Evolutionary conservation across 2,329 filamentous ascomycete genomes (phyloP), one percentile per base, ranked within the genome.

Genomic region (Ophiostoma quercus): DNA sequence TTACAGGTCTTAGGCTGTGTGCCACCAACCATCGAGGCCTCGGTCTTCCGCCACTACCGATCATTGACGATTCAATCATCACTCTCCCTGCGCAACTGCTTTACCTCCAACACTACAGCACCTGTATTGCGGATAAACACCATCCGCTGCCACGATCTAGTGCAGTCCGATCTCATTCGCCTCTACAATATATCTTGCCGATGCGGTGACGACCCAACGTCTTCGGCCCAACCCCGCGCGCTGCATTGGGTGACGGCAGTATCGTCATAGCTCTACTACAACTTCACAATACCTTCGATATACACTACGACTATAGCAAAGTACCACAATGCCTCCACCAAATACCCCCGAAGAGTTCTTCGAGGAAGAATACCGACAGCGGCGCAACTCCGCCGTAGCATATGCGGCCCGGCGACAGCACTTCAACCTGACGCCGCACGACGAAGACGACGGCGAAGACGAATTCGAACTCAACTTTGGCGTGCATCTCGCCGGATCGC

Each of bases 261-360:
- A 57, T 25, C 47, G 12, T n/a, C 25, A 57, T 14, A 25, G 9
- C 51, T 57, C 25, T 25, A 1, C 19, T 19, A n/a, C 43, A 19
- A 57, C 51, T 25, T 29, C 51, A 25, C 51, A 0, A 57, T 9
- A 22, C 51, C n/a, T 57, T n/a, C 3, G 9, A 57, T 14, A 57
- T 25, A 8, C 12, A 62, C 5, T 32, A 62, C 57, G 14, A 62
- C 25, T 14, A 32, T 14, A 14, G 4, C 22, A 16, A 9, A 62
- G 39, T n/a, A 37, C 22, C n/a, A 39, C 66, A 79, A 76, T 76
- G 75, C 74, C 75, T 16, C 75, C 74, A 3, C 74, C 74, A 25
- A 76, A 76, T 60, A 76, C 75, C 1, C 74, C 75, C 12, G 74
- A 75, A 41, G 74, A 73, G 62, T 68, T 65, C 32, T 69, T 71